A percentile compares a stretch with the other conserved stretches of the same genome.
These are phyloP conservation scores for Vigna radiata DNA, from an alignment of 306 rosid genomes.

Conservation along the genomic window DNA sequence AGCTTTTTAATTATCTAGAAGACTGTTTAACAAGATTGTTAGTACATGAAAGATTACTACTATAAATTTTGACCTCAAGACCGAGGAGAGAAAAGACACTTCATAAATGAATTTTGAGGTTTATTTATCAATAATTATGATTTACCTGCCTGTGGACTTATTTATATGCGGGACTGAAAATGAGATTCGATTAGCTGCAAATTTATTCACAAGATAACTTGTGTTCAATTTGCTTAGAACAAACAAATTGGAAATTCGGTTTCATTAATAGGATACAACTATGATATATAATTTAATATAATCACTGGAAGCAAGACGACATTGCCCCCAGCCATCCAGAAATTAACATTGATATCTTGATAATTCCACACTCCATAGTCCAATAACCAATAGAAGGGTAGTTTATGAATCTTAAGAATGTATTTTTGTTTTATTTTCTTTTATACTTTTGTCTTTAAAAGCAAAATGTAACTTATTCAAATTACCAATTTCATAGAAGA, in stretches of 20 bases:
- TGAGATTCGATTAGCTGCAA: background rate
- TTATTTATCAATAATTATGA: background rate
- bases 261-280: background rate
- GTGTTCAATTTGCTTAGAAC: conserved; percentile 10
- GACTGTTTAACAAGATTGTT: too few species aligned
- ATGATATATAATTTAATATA: background rate
- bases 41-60: too few species aligned
- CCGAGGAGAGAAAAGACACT: too few species aligned
- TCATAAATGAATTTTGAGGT: too few species aligned
- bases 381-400: conserved; percentile 1
- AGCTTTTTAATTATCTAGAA: too few species aligned
- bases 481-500: conserved; percentile 10
- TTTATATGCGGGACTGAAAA: background rate
- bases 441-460: background rate
- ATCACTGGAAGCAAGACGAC: background rate
- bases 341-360: conserved; percentile 12
- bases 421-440: background rate
- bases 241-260: conserved; percentile 1
- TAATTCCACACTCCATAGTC: background rate
- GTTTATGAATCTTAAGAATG: conserved; percentile 1
- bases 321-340: conserved; percentile 5
- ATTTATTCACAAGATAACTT: conserved; percentile 46
- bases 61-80: too few species aligned
- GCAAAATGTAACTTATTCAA: conserved; percentile 17
- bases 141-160: background rate